Evolutionary conservation across 2,329 filamentous ascomycete genomes (phyloP).

Genomic region (Colletotrichum graminicola): DNA sequence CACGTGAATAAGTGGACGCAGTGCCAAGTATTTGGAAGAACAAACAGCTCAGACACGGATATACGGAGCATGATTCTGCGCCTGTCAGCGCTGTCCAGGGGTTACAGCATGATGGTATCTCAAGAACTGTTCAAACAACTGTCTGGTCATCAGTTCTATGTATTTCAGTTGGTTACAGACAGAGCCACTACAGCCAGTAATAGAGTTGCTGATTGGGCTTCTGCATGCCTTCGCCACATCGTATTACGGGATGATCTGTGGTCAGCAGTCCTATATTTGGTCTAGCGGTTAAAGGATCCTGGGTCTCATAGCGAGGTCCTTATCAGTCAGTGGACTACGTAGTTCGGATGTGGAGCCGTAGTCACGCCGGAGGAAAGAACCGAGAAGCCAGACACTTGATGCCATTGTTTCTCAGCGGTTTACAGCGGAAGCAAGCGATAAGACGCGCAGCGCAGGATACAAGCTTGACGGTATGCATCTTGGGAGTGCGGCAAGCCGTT

Average conservation of each 20-base stretch:
- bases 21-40: conserved; percentile 31
- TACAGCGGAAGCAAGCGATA: neutral
- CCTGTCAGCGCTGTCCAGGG: conserved; percentile 15
- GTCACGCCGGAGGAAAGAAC: conserved; percentile 2
- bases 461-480: too few relatives aligned
- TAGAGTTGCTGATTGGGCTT: too few relatives aligned
- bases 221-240: too few relatives aligned
- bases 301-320: neutral
- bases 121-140: conserved; percentile 24
- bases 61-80: conserved; percentile 28
- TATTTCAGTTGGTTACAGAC: neutral
- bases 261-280: too few relatives aligned
- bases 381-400: neutral
- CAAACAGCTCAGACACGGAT: conserved; percentile 20
- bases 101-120: conserved; percentile 20
- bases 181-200: too few relatives aligned
- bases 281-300: neutral
- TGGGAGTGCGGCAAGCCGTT: too few relatives aligned
- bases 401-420: too few relatives aligned
- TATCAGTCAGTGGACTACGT: neutral
- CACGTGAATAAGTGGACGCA: conserved; percentile 19
- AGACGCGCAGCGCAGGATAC: too few relatives aligned
- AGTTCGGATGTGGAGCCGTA: neutral
- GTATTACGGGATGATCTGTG: too few relatives aligned
- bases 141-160: too few relatives aligned